A percentile compares a stretch with the other conserved stretches of the same genome.
These are phyloP conservation scores for Candida glaebosa DNA, from an alignment of 805 yeast species.

Conservation along the genomic window DNA sequence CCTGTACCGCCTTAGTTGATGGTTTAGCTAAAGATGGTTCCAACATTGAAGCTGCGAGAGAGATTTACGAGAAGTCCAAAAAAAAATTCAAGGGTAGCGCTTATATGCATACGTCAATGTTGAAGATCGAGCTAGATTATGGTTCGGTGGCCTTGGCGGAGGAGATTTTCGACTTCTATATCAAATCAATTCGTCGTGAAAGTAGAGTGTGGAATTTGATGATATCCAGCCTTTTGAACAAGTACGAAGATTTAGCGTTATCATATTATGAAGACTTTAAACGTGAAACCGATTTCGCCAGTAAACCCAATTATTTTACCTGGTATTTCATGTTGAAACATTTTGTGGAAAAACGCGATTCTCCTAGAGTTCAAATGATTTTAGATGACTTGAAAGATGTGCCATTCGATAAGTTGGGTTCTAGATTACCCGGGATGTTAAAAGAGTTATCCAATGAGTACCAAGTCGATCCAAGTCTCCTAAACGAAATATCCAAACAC, in stretches of 20 bases:
- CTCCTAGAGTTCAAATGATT: conserved; percentile 28
- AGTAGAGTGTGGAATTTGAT: conserved; percentile 41
- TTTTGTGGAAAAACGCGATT: conserved; percentile 30
- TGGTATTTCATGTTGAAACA: conserved; percentile 45
- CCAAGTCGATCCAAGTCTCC: background rate
- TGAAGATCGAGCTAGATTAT: conserved; percentile 42
- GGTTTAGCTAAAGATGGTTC: conserved; percentile 48
- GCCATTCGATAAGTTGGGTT: conserved; percentile 32
- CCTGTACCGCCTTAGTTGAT: conserved; percentile 51
- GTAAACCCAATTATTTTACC: conserved; percentile 47
- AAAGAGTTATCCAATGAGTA: background rate
- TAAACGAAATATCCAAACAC: background rate
- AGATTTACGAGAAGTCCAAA: conserved; percentile 36
- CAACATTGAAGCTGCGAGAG: conserved; percentile 50
- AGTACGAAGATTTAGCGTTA: conserved; percentile 37
- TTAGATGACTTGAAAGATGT: conserved; percentile 35
- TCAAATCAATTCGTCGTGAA: conserved; percentile 29
- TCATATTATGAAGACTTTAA: conserved; percentile 36
- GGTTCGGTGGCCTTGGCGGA: conserved; percentile 35
- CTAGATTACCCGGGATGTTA: conserved; percentile 36
- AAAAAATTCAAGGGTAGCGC: conserved; percentile 27
- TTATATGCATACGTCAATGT: conserved; percentile 43
- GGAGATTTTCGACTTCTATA: conserved; percentile 30
- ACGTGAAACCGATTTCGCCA: conserved; percentile 13
- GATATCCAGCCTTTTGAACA: conserved; percentile 26